Conservation (phyloP, 352 stramenopile species). For the Phytophthora idaei region DNA sequence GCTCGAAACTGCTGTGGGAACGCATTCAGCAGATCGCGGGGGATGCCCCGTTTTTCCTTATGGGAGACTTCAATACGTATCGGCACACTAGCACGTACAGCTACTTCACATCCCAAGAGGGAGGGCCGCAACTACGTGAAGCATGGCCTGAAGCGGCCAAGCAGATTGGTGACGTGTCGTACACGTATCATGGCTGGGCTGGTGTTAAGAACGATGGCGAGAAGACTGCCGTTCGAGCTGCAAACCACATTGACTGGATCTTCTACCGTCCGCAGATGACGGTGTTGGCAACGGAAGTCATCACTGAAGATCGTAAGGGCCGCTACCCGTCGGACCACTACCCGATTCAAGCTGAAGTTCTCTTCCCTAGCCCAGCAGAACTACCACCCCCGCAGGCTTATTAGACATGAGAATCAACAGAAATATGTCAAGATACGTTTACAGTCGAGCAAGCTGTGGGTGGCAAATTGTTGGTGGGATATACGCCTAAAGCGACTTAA, state of each 20-base stretch:
- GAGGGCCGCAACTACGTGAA: slow-evolving; percentile 69
- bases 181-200: slow-evolving; percentile 88
- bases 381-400: slow-evolving; percentile 46
- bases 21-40: slow-evolving; percentile 68
- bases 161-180: slow-evolving; percentile 79
- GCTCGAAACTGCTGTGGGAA: slow-evolving; percentile 64
- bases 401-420: slow-evolving; percentile 31
- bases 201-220: slow-evolving; percentile 86
- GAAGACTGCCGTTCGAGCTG: slow-evolving; percentile 60
- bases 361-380: slow-evolving; percentile 70
- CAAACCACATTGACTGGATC: slow-evolving; percentile 91
- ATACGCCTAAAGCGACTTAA: slow-evolving; percentile 16
- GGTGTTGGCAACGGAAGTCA: slow-evolving; percentile 79
- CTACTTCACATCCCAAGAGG: slow-evolving; percentile 74
- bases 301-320: slow-evolving; percentile 81
- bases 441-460: slow-evolving; percentile 5
- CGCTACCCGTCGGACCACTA: slow-evolving; percentile 89
- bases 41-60: slow-evolving; percentile 69
- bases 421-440: slow-evolving; percentile 25
- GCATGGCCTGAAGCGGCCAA: slow-evolving; percentile 72
- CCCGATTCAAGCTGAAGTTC: slow-evolving; percentile 79
- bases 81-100: slow-evolving; percentile 80
- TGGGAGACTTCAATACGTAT: slow-evolving; percentile 90
- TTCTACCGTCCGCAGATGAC: slow-evolving; percentile 83
- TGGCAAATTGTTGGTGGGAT: slow-evolving; percentile 32